A percentile compares a stretch with the other conserved stretches of the same genome.
Evolutionary conservation across 805 yeast genomes (phyloP).

Genomic region (Cyberlindnera americana): DNA sequence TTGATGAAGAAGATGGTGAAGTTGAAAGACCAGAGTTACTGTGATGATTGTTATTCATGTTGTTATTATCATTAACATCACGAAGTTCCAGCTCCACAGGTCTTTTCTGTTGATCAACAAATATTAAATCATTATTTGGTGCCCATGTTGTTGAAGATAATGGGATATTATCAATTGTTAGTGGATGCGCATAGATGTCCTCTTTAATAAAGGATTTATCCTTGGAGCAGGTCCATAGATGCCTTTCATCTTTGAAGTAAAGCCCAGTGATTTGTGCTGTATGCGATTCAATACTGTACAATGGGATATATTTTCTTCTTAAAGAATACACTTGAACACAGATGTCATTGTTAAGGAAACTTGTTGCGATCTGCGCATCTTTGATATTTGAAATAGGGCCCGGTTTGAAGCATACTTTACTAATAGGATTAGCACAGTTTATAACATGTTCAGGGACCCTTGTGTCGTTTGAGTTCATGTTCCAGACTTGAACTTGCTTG

Average conservation of each 20-base stretch:
- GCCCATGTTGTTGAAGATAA: slow-evolving; percentile 58
- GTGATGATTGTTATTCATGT: slow-evolving; percentile 1
- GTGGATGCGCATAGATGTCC: slow-evolving; percentile 42
- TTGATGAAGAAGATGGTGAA: slow-evolving; percentile 18
- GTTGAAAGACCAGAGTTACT: slow-evolving; percentile 11
- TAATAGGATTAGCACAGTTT: slow-evolving; percentile 73
- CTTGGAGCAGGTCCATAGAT: slow-evolving; percentile 47
- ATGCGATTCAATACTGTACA: slow-evolving; percentile 47
- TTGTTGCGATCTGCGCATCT: slow-evolving; percentile 68
- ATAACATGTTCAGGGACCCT: slow-evolving; percentile 66
- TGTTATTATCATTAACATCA: too few relatives aligned
- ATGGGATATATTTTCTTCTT: slow-evolving; percentile 69
- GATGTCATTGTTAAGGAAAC: slow-evolving; percentile 66
- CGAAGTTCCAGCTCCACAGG: slow-evolving; percentile 5
- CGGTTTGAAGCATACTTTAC: slow-evolving; percentile 68
- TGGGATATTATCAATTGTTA: slow-evolving; percentile 47
- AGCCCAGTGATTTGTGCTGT: slow-evolving; percentile 53
- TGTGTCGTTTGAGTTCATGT: slow-evolving; percentile 38
- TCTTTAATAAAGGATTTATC: slow-evolving; percentile 48
- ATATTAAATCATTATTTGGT: slow-evolving; percentile 44
- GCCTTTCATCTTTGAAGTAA: slow-evolving; percentile 44
- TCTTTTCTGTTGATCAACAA: slow-evolving; percentile 44
- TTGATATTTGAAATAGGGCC: slow-evolving; percentile 37
- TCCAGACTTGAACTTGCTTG: slow-evolving; percentile 76
- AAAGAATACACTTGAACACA: slow-evolving; percentile 67